Conservation (phyloP, 2,329 filamentous ascomycete species). For the Aspergillus tubingensis region DNA sequence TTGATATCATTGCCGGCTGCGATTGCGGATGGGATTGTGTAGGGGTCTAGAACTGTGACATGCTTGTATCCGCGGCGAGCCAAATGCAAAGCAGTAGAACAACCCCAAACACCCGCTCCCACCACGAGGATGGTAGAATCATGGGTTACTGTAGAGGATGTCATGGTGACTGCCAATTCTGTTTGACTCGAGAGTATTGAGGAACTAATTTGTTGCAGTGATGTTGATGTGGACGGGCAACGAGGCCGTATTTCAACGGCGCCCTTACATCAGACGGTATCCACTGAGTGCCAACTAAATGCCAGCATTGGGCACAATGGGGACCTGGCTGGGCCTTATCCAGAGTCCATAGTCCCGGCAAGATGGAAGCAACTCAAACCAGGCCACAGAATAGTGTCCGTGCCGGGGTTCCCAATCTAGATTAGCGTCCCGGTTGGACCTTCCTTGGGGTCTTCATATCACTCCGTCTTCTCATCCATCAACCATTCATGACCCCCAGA, state of each 20-base stretch:
- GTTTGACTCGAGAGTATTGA: no score
- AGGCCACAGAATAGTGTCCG: neutral
- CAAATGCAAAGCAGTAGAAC: slow-evolving; percentile 55
- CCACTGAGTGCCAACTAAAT: neutral
- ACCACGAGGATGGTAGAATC: slow-evolving; percentile 43
- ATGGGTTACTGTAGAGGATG: slow-evolving; percentile 6
- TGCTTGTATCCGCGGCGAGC: slow-evolving; percentile 52
- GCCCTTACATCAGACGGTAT: neutral
- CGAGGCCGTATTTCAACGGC: slow-evolving; percentile 8
- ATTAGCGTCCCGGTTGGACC: slow-evolving; percentile 17
- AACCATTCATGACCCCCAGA: neutral
- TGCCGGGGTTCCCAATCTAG: neutral
- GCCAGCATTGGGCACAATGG: neutral
- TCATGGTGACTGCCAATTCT: neutral
- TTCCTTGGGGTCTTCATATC: slow-evolving; percentile 6
- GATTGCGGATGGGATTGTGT: slow-evolving; percentile 49
- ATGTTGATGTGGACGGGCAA: neutral
- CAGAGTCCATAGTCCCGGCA: neutral
- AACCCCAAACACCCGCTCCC: slow-evolving; percentile 55
- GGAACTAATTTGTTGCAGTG: neutral
- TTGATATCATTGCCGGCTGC: slow-evolving; percentile 56
- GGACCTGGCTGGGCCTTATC: neutral
- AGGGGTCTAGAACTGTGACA: slow-evolving; percentile 52
- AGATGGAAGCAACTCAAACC: neutral
- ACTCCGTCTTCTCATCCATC: neutral